Evolutionary conservation across 2,329 filamentous ascomycete genomes (phyloP), one percentile per base, ranked within the genome.

Genomic region (Pestalotiopsis sp.): DNA sequence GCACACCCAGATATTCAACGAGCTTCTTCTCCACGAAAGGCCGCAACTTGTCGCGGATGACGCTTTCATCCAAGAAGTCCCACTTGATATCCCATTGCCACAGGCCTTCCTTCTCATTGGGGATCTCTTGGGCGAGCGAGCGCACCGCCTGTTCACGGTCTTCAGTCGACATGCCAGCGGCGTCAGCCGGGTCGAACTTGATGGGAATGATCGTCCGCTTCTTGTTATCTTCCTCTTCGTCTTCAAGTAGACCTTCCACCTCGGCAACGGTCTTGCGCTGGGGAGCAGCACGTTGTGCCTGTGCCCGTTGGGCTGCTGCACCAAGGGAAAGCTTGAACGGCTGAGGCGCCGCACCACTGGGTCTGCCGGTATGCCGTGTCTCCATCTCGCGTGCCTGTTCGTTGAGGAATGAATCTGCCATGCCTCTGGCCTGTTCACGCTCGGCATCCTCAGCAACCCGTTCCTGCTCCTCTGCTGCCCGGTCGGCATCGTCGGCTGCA

Each of bases 1-100:
- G 94, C 68, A 99, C 93, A 69, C 97, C 97, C 63, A 99, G 87
- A 75, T 96, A 97, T 81, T 99, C 96, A 70, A 99, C 92, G 74
- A 98, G 93, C 87, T 98, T 99, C 88, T 97, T 97, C 84, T 97
- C 94, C 68, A 98, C 93, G 82, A 98, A 99, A 38, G 95, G 95
- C 76, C 93, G 90, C 74, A 99, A 89, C 78, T 98, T 95, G 72
- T 97, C 93, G 70, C 90, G 88, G 69, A 98, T 89, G 57, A 96
- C 87, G 17, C 87, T 85, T 70, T 96, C 92, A 77, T 97, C 93
- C 78, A 99, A 87, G 80, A 91, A 93, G 65, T 97, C 92, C 96
- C 96, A 99, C 75, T 95, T 93, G 78, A 99, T 90, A 20, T 92
- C 84, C 93, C 94, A 98, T n/a, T 87, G 88, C 93, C 95, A 99